Base-by-base conservation (phyloP, 1,284 basidiomycete species). In the Sporisorium scitamineum region DNA sequence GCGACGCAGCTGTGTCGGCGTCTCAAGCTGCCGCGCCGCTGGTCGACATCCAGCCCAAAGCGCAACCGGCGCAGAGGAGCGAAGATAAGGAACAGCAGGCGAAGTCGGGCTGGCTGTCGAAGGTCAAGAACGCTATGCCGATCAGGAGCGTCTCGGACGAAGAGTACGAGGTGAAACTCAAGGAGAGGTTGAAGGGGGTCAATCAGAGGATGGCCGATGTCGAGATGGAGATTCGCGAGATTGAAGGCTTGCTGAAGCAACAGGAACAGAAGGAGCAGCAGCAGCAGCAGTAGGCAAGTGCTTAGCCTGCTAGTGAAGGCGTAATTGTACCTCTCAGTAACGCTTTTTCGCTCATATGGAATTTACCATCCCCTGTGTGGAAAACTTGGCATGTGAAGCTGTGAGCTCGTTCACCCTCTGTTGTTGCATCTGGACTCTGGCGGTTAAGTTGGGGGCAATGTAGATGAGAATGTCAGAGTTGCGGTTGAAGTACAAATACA, bases 111-210 rank as follows among this genome's bases (percentile, higher is more conserved):
- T 76, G 61, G 62, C 37, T 70, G 27, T 24, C n/a, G 8, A 63
- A 67, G 39, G 53, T 76, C 29, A 68, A 66, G 27, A 50, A 31
- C 2, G 50, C 47, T 6, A 63, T 76, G 61, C 77, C 77, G 42
- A 68, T 79, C 39, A 26, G 64, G n/a, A 70, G 65, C 48, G 57
- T 79, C 22, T 68, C 74, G 39, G 75, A 79, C 47, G 66, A 79
- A 42, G 74, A 79, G 67, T 79, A 79, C 44, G 73, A 77, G 63
- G 22, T 26, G 9, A 77, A 72, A 51, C 44, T 79, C 20, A 58
- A 67, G 41, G 60, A 60, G 24, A 53, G 69, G 39, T 45, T 79
- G 39, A 50, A 26, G 26, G 44, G 48, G 22, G 64, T 79, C 11
- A 68, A 77, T 31, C 70, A 70, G 37, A 52, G 73, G 18, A 61